Evolutionary conservation across 352 stramenopile species (phyloP), one percentile per base, ranked within the genome.

Genomic region (Pilasporangium apinafurcum): DNA sequence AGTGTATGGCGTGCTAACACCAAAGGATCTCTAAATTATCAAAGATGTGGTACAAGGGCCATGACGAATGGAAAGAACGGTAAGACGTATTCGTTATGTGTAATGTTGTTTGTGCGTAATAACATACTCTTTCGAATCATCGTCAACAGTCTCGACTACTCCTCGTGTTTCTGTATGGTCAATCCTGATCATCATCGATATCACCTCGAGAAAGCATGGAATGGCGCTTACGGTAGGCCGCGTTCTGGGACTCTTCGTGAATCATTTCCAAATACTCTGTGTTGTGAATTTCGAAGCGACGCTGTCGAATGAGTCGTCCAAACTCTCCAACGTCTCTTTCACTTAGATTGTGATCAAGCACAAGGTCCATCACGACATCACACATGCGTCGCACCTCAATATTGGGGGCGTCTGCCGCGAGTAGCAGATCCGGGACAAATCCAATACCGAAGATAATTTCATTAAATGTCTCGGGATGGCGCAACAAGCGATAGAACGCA

Each of bases 211-310:
- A n/a, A n/a, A n/a, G n/a, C n/a, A n/a, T n/a, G n/a, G n/a, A n/a
- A n/a, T 46, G 37, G 20, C 33, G 48, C 35, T 41, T 56, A 18
- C 40, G 40, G 21, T 45, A 50, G 17, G 40, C 30, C 32, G 51
- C 44, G 25, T 39, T 75, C 31, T 73, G 66, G 3, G 49, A 51
- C 51, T 83, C 74, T 13, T 73, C 68, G 32, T 92, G 74, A 27
- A 94, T 68, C 72, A 90, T 85, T 40, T 89, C 79, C 18, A 90
- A 58, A 52, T 94, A 95, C 51, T 95, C 82, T 7, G 68, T 73
- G 41, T 95, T 93, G 53, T 95, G 80, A 44, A 91, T 89, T 43
- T 92, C 78, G 54, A 91, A 93, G 27, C 79, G 68, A 9, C 76
- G 70, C 43, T 88, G 79, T 16, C 82, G 81, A 52, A 93, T 91